A percentile compares a stretch with the other conserved stretches of the same genome.
phyloP scores from a whole-genome alignment of 441 rosid species.

The Jatropha multifida region DNA sequence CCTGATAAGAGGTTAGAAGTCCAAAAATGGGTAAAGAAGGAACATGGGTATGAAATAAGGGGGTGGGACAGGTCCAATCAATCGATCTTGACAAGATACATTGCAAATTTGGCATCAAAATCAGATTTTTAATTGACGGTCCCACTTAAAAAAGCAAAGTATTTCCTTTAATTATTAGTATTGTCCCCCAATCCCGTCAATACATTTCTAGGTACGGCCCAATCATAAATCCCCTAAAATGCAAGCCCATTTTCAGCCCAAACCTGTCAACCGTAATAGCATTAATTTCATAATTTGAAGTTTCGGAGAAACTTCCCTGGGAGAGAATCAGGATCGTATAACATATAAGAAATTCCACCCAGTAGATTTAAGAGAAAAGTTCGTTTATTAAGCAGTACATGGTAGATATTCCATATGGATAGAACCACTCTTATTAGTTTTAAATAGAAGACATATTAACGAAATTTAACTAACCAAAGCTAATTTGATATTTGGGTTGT shows the following conservation, averaged over 20 bases:
- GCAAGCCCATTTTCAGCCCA: neutral
- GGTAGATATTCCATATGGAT: no score
- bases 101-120: slow-evolving; percentile 5
- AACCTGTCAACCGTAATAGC: neutral
- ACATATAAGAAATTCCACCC: no score
- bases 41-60: no score
- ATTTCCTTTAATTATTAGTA: neutral
- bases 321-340: no score
- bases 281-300: no score
- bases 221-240: neutral
- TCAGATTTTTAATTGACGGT: neutral
- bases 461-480: slow-evolving; percentile 1
- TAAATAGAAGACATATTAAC: neutral
- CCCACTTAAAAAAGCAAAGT: neutral
- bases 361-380: no score
- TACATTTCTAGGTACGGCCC: neutral
- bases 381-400: no score
- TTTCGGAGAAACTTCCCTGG: no score
- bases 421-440: no score
- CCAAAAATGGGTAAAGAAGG: no score
- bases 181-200: neutral
- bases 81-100: neutral
- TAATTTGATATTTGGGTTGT: slow-evolving; percentile 32
- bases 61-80: no score
- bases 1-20: no score